Percentiles rank a stretch among this genome's conserved stretches.
phyloP scores from a whole-genome alignment of 768 basidiomycete genomes.

The Artomyces pyxidatus region DNA sequence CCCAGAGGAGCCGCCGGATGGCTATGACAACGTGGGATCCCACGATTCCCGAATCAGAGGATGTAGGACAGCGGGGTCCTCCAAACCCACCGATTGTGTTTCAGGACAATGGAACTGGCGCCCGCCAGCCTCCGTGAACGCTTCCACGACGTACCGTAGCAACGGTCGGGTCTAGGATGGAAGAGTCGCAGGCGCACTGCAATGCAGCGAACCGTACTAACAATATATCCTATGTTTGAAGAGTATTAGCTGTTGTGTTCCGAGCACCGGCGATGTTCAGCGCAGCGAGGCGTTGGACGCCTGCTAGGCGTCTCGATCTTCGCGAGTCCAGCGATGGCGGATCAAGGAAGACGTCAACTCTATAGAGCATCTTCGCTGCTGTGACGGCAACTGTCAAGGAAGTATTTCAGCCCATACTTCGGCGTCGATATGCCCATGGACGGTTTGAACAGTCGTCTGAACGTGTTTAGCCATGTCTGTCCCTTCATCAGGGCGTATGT shows the following conservation, averaged over 20 bases:
- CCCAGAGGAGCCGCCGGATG: no score
- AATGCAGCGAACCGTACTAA: no score
- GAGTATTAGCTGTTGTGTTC: slow-evolving; percentile 8
- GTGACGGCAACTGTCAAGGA: slow-evolving; percentile 11
- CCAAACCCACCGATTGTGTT: no score
- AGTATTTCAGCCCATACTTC: slow-evolving; percentile 7
- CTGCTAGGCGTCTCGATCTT: slow-evolving; percentile 1
- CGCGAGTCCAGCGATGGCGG: not conserved
- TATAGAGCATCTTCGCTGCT: slow-evolving; percentile 20
- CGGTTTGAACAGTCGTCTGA: slow-evolving; percentile 1
- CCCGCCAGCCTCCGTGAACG: no score
- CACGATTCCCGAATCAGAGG: no score
- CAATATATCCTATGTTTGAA: no score
- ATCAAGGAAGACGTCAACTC: slow-evolving; percentile 13
- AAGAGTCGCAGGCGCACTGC: no score
- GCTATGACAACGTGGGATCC: no score
- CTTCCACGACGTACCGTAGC: no score
- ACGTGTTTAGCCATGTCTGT: not conserved
- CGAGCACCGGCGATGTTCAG: slow-evolving; percentile 16
- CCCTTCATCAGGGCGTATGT: not conserved
- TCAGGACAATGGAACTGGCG: no score
- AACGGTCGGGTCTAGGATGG: no score
- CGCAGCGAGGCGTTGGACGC: slow-evolving; percentile 17
- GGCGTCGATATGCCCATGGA: slow-evolving; percentile 1
- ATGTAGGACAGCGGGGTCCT: no score